Conservation (phyloP, 2,329 filamentous ascomycete species). For the Rhynchosporium secalis region DNA sequence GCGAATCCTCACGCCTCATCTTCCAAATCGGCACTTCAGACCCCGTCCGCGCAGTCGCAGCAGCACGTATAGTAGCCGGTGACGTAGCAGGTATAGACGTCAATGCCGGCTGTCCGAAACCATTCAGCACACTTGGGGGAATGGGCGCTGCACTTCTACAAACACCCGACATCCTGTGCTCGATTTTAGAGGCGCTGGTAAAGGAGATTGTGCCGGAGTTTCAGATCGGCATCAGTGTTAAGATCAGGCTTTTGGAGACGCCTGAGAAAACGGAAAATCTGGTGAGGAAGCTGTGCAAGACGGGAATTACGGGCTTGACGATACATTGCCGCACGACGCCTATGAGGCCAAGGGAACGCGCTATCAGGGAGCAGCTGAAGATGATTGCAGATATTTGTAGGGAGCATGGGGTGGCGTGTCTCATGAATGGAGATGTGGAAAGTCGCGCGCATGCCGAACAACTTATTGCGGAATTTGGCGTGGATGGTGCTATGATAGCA, state of each 20-base stretch:
- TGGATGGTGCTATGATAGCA: conserved; percentile 96
- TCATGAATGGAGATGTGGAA: conserved; percentile 94
- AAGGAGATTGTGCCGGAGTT: conserved; percentile 73
- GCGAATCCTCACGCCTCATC: conserved; percentile 74
- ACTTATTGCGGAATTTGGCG: conserved; percentile 76
- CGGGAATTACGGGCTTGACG: conserved; percentile 88
- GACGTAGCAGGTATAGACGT: conserved; percentile 95
- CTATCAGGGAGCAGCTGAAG: conserved; percentile 79
- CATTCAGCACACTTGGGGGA: conserved; percentile 88
- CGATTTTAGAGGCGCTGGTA: conserved; percentile 82
- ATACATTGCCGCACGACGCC: conserved; percentile 95
- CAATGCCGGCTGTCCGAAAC: conserved; percentile 97
- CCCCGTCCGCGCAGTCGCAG: conserved; percentile 78
- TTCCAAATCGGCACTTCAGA: conserved; percentile 91
- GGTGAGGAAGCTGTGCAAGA: conserved; percentile 75
- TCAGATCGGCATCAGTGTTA: conserved; percentile 92
- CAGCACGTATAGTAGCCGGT: conserved; percentile 77
- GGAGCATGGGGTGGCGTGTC: conserved; percentile 82
- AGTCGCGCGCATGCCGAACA: conserved; percentile 69
- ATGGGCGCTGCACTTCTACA: conserved; percentile 93
- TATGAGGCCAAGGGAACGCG: conserved; percentile 87
- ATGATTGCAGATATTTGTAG: conserved; percentile 83
- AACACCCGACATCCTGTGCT: conserved; percentile 79
- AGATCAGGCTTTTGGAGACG: conserved; percentile 85
- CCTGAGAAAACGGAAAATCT: conserved; percentile 73